Evolutionary conservation across 2,329 filamentous ascomycete genomes (phyloP).

Genomic region (Apiospora kogelbergensis): DNA sequence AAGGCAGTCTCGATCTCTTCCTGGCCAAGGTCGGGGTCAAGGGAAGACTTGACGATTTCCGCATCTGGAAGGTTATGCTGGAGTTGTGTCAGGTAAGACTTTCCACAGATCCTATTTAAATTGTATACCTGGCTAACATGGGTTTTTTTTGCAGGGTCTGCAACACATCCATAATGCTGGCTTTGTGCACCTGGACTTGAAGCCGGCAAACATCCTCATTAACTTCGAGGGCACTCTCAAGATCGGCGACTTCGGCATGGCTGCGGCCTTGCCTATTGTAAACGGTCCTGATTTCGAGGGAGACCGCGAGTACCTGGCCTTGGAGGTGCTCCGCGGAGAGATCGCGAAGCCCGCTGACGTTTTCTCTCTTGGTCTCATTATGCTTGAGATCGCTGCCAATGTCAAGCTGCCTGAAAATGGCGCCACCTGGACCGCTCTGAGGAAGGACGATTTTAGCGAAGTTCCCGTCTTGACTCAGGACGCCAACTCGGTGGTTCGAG

Average conservation of each 20-base stretch:
- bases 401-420: slow-evolving; percentile 93
- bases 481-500: slow-evolving; percentile 68
- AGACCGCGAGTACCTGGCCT: slow-evolving; percentile 93
- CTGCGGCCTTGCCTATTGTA: slow-evolving; percentile 74
- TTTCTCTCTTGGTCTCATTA: slow-evolving; percentile 91
- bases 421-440: slow-evolving; percentile 83
- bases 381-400: slow-evolving; percentile 92
- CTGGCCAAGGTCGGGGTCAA: slow-evolving; percentile 78
- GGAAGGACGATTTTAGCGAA: slow-evolving; percentile 85
- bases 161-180: slow-evolving; percentile 87
- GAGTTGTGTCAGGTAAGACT: slow-evolving; percentile 76
- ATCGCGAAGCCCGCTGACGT: slow-evolving; percentile 92
- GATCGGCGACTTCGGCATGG: slow-evolving; percentile 85
- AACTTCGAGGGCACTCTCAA: slow-evolving; percentile 80
- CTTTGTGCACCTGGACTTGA: slow-evolving; percentile 83
- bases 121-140: slow-evolving; percentile 17
- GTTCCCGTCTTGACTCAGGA: slow-evolving; percentile 84
- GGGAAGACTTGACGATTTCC: slow-evolving; percentile 90
- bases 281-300: slow-evolving; percentile 84
- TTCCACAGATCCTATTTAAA: neutral
- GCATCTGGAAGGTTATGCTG: slow-evolving; percentile 96
- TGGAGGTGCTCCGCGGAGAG: slow-evolving; percentile 82
- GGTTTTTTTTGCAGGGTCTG: slow-evolving; percentile 66
- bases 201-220: slow-evolving; percentile 82
- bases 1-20: slow-evolving; percentile 86